A percentile compares a stretch with the other conserved stretches of the same genome.
Conservation (phyloP, 202 grass and related monocot species). For the Eragrostis tef region DNA sequence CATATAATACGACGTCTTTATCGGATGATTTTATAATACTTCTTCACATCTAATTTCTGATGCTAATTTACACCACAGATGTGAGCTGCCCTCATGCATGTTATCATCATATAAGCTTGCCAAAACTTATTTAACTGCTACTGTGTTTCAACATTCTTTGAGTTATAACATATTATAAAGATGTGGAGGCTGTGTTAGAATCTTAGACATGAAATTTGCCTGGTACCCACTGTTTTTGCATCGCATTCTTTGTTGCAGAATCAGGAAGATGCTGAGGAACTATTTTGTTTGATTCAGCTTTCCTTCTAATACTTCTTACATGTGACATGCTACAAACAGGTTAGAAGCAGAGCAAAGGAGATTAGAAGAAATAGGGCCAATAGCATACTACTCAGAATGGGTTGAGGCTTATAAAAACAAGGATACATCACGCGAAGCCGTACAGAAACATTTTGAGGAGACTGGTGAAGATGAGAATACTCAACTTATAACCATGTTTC, state of each 20-base stretch:
- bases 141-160: background rate
- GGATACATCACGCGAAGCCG: slow-evolving; percentile 77
- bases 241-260: slow-evolving; percentile 20
- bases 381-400: slow-evolving; percentile 98
- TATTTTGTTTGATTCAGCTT: slow-evolving; percentile 32
- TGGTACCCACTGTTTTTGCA: background rate
- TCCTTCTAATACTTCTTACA: slow-evolving; percentile 35
- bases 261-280: slow-evolving; percentile 3
- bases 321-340: slow-evolving; percentile 59
- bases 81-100: background rate
- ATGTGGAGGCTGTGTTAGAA: background rate
- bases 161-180: slow-evolving; percentile 14
- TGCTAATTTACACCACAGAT: slow-evolving; percentile 5
- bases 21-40: background rate
- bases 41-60: slow-evolving; percentile 11
- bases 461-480: slow-evolving; percentile 76
- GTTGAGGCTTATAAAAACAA: slow-evolving; percentile 77
- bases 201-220: slow-evolving; percentile 21
- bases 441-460: slow-evolving; percentile 84
- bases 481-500: slow-evolving; percentile 90
- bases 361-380: slow-evolving; percentile 82
- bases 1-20: slow-evolving; percentile 9
- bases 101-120: slow-evolving; percentile 26
- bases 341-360: slow-evolving; percentile 70
- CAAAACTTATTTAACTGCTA: slow-evolving; percentile 11